Percentiles rank a stretch among this genome's conserved stretches.
These are phyloP conservation scores for Fusarium sp. DNA, from an alignment of 2,329 filamentous ascomycete genomes.

Conservation along the genomic window DNA sequence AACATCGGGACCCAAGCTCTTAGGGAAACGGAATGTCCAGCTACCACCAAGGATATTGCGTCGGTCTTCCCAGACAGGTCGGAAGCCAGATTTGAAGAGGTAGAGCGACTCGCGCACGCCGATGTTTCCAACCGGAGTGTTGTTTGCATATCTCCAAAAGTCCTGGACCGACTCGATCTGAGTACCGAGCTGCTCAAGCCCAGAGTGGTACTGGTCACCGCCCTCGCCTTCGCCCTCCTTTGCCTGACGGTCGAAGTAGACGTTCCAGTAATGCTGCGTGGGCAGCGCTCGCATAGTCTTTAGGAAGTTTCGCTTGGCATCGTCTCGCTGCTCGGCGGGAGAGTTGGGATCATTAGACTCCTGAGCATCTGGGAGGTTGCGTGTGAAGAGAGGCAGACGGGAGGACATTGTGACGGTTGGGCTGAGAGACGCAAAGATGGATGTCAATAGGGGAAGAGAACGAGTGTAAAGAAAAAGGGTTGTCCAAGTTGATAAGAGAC, in stretches of 20 bases:
- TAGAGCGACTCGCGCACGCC: constrained; percentile 83
- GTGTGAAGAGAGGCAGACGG: constrained; percentile 70
- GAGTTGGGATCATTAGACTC: constrained; percentile 70
- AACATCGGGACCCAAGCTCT: constrained; percentile 76
- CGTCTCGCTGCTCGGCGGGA: constrained; percentile 78
- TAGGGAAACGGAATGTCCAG: constrained; percentile 92
- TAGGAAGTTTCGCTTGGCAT: constrained; percentile 86
- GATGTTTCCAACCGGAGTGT: constrained; percentile 80
- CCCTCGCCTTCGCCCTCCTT: constrained; percentile 51
- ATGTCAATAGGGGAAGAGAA: constrained; percentile 8
- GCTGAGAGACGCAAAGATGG: neutral
- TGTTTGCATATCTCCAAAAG: constrained; percentile 86
- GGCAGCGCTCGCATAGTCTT: constrained; percentile 78
- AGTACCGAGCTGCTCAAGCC: constrained; percentile 71
- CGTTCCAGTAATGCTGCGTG: constrained; percentile 84
- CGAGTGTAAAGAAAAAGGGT: constrained; percentile 29
- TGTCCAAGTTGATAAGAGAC: constrained; percentile 10
- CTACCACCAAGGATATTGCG: constrained; percentile 87
- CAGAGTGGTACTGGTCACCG: constrained; percentile 61
- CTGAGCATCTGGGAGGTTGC: constrained; percentile 71
- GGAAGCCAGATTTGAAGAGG: constrained; percentile 82
- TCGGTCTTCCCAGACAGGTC: constrained; percentile 85
- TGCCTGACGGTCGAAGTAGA: constrained; percentile 72
- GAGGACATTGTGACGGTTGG: constrained; percentile 60
- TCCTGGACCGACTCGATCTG: constrained; percentile 85